Base-by-base conservation (phyloP, 2,329 filamentous ascomycete genomes). In the Aspergillus latus region DNA sequence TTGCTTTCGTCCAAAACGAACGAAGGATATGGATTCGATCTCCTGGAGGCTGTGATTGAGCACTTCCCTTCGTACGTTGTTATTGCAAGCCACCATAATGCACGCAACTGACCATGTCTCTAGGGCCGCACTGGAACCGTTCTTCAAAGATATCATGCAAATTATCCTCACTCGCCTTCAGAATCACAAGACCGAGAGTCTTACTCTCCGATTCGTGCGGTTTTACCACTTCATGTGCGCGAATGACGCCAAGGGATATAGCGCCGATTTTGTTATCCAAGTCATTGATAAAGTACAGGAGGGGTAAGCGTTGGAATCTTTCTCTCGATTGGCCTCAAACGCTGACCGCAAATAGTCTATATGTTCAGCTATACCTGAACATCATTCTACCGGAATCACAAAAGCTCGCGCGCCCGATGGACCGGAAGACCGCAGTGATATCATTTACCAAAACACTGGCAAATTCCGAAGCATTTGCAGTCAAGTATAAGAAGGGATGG, bases 161-260 rank as follows among this genome's bases (percentile, higher is more conserved):
- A 83, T 97, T 40, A 83, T 97, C 67, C 88, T 97, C 70, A 89
- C 86, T 13, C 81, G 87, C 37, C 76, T 90, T 57, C 81, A 78
- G 79, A 88, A 80, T 76, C 90, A 76, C 75, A 94, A 83, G 76
- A 87, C 92, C 0, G 93, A 97, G 66, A 88, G 86, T 46, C 89
- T 96, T 74, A 89, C 92, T 66, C 79, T 90, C 53, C 88, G 92
- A 52, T 97, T 99, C 71, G 89, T 92, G 52, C 88, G 92, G 34
- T 95, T 99, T 80, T 99, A 95, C 73, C 93, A 99, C 74, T 86
- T 97, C 61, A 84, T 97, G 53, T 90, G 90, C 30, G 90, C 92
- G 15, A 83, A 82, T 59, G 85, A 88, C 34, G 88, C 94, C 61
- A 84, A 85, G 63, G 91, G 92, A n/a, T 85, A 94, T 56, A 94